Evolutionary conservation across 2,329 filamentous ascomycete genomes (phyloP).

Genomic region (Dactylellina sp.): DNA sequence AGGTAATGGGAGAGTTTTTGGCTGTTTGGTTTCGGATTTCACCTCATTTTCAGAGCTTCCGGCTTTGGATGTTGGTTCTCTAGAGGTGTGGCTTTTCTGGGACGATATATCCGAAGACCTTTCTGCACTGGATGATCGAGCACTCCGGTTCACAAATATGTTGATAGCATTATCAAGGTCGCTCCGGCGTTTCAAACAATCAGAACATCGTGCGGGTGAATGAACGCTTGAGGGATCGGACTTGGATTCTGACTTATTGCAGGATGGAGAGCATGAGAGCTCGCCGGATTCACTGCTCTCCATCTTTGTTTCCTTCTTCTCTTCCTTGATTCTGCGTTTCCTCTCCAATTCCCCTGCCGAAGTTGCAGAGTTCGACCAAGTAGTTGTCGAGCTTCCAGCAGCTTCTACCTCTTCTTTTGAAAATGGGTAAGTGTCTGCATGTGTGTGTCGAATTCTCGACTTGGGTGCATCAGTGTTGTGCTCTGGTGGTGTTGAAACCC

Average conservation of each 20-base stretch:
- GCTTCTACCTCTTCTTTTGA: constrained; percentile 18
- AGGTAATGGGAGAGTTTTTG: not conserved
- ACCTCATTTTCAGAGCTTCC: constrained; percentile 15
- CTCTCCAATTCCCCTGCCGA: constrained; percentile 40
- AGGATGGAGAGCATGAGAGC: constrained; percentile 26
- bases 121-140: constrained; percentile 23
- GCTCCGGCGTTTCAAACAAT: constrained; percentile 1
- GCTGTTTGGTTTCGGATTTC: not conserved
- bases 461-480: not conserved
- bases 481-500: not conserved
- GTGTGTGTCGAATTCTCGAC: not conserved
- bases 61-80: constrained; percentile 5
- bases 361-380: constrained; percentile 52
- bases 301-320: not conserved
- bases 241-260: constrained; percentile 2
- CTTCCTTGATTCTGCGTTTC: constrained; percentile 16
- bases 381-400: constrained; percentile 36
- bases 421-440: constrained; percentile 47
- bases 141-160: constrained; percentile 3
- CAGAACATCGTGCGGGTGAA: constrained; percentile 1
- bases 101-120: constrained; percentile 9
- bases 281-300: not conserved
- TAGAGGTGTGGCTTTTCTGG: constrained; percentile 16
- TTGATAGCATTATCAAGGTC: constrained; percentile 7
- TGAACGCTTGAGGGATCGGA: constrained; percentile 13